Evolutionary conservation across 495 filamentous ascomycete genomes (phyloP).

Genomic region (Platismatia glauca): DNA sequence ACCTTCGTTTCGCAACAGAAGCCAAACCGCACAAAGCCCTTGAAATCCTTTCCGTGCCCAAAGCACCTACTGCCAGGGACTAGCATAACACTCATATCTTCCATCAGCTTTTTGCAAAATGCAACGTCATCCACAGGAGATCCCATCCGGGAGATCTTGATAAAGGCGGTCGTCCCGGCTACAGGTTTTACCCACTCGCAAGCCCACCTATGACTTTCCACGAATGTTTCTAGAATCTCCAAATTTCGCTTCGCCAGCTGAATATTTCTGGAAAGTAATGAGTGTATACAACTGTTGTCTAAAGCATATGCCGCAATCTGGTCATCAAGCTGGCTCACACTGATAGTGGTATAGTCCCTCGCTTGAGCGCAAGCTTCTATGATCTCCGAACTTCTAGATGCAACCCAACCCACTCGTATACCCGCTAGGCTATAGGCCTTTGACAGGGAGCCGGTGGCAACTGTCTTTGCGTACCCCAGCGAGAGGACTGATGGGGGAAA

Average conservation of each 20-base stretch:
- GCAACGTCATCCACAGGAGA: slow-evolving; percentile 58
- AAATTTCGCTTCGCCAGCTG: slow-evolving; percentile 64
- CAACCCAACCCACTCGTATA: slow-evolving; percentile 77
- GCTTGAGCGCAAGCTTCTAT: slow-evolving; percentile 57
- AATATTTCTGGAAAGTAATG: slow-evolving; percentile 60
- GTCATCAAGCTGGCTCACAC: slow-evolving; percentile 75
- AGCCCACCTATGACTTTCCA: slow-evolving; percentile 51
- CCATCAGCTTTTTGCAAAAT: slow-evolving; percentile 62
- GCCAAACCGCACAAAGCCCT: slow-evolving; percentile 71
- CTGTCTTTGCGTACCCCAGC: slow-evolving; percentile 58
- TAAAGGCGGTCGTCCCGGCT: slow-evolving; percentile 75
- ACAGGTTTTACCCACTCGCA: slow-evolving; percentile 69
- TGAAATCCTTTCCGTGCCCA: slow-evolving; percentile 58
- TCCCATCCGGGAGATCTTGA: slow-evolving; percentile 58
- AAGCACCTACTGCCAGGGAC: slow-evolving; percentile 71
- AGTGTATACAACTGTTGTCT: slow-evolving; percentile 50
- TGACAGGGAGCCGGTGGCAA: slow-evolving; percentile 74
- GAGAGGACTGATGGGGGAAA: slow-evolving; percentile 64
- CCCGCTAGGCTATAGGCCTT: slow-evolving; percentile 84
- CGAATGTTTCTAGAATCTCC: slow-evolving; percentile 56
- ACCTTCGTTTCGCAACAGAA: slow-evolving; percentile 67
- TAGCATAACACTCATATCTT: slow-evolving; percentile 69
- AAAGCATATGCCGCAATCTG: slow-evolving; percentile 69
- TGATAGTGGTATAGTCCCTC: slow-evolving; percentile 80
- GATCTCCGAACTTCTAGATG: slow-evolving; percentile 52